Evolutionary conservation across 805 yeast species (phyloP), one percentile per base, ranked within the genome.

Genomic region (Ogataea ramenticola): DNA sequence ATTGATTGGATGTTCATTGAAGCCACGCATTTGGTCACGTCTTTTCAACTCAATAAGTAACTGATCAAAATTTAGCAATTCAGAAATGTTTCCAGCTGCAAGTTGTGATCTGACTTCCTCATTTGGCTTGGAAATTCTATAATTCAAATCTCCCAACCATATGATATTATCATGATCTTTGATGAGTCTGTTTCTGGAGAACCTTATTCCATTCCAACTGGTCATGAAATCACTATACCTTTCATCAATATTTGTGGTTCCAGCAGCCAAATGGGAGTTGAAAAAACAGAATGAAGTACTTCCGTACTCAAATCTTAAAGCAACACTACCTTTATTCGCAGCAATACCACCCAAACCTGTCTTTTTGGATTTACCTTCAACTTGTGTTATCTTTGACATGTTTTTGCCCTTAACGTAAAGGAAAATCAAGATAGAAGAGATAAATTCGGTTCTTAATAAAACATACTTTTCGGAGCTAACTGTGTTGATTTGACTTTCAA

Each of bases 331-430:
- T 62, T 91, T 91, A 61, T 93, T 91, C 16, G 97, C 99, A 0
- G 98, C 79, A 67, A 93, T 91, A 38, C 99, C 99, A 33, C 97
- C 96, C 43, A 93, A 68, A 0, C 98, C 99, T 0, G 98, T 91
- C 63, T 91, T 91, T 55, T 90, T 91, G 12, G 86, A 76, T n/a
- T 90, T 76, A n/a, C 97, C 97, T 52, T 89, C 90, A 5, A 93
- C 96, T 55, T 84, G 82, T 14, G 86, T 85, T 4, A 93, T 80
- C 43, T 70, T 57, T 1, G 55, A 50, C 44, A 72, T 67, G 40
- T 68, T 61, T 36, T 68, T 70, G 7, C 73, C 62, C 47, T 74
- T 77, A 5, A 79, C 87, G 59, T 82, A 83, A 41, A 85, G 70
- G 37, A 83, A 66, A 29, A 86, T 65, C 21, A 83, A 56, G 56